phyloP scores from a whole-genome alignment of 441 rosid genomes.

The Pelargonium hybrid region DNA sequence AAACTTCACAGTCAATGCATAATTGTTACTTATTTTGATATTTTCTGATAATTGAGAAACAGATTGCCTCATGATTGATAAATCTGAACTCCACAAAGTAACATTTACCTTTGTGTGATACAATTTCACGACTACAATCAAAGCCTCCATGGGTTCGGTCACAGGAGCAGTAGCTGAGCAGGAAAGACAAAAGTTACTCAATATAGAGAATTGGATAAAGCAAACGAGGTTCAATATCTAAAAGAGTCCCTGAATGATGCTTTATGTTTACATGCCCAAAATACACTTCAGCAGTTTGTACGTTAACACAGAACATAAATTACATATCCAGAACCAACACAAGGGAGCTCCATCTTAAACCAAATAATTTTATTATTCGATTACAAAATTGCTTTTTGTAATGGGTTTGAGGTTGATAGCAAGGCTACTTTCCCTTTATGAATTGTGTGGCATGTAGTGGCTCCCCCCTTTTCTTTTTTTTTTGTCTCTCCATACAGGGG shows the following conservation, averaged over 20 bases:
- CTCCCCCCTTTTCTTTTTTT: no score
- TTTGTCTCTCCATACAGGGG: no score
- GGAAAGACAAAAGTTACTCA: slow-evolving; percentile 6
- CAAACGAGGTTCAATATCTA: background rate
- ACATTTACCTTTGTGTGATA: slow-evolving; percentile 56
- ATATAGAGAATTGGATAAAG: slow-evolving; percentile 11
- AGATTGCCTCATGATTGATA: background rate
- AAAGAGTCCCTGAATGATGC: background rate
- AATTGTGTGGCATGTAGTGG: no score
- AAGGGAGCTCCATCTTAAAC: background rate
- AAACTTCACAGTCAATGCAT: background rate
- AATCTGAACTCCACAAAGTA: slow-evolving; percentile 1
- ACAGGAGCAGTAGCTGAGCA: slow-evolving; percentile 76
- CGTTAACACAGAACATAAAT: background rate
- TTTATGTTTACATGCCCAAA: background rate
- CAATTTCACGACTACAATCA: slow-evolving; percentile 80
- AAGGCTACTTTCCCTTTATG: background rate
- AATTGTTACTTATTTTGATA: background rate
- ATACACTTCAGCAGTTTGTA: background rate
- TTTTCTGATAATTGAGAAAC: background rate
- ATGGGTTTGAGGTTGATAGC: background rate
- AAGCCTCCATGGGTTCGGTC: slow-evolving; percentile 91
- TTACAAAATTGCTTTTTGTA: background rate
- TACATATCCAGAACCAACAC: background rate
- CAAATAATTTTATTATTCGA: background rate